Conservation (phyloP, 805 yeast species). For the Yarrowia divulgata region DNA sequence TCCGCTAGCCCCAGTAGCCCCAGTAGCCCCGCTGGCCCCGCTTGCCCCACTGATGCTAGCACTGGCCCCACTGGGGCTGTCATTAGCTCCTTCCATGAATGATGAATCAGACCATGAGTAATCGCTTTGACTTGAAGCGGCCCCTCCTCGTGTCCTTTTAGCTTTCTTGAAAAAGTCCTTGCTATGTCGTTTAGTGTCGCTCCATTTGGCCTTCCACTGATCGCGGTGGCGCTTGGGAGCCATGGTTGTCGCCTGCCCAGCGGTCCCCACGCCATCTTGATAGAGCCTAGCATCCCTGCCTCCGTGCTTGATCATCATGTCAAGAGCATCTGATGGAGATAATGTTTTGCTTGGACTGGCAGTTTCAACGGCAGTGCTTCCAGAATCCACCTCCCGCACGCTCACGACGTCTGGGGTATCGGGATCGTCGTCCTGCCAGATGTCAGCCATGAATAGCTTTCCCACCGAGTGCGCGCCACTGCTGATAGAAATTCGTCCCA, state of each 20-base stretch:
- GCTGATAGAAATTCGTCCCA: constrained; percentile 13
- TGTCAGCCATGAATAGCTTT: constrained; percentile 12
- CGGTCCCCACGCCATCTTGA: neutral
- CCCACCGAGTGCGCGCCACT: constrained; percentile 7
- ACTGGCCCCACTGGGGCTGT: neutral
- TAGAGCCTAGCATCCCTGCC: constrained; percentile 22
- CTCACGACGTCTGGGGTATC: neutral
- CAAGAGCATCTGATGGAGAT: constrained; percentile 26
- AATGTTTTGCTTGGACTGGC: neutral
- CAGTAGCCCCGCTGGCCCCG: neutral
- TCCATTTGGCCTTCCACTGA: constrained; percentile 34
- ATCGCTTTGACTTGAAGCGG: neutral
- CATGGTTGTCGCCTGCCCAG: neutral
- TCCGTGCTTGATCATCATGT: constrained; percentile 30
- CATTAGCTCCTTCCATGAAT: neutral
- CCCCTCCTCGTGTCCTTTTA: neutral
- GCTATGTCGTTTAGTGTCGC: constrained; percentile 26
- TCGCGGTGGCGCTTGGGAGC: constrained; percentile 27
- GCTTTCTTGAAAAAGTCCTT: constrained; percentile 16
- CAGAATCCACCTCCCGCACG: neutral
- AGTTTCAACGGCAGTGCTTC: neutral
- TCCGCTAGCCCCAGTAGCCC: neutral
- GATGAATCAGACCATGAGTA: constrained; percentile 10
- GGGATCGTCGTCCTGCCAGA: constrained; percentile 19
- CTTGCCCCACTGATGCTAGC: constrained; percentile 1